These are phyloP conservation scores for Xylaria acuta DNA, from an alignment of 495 filamentous ascomycete species.

Conservation along the genomic window DNA sequence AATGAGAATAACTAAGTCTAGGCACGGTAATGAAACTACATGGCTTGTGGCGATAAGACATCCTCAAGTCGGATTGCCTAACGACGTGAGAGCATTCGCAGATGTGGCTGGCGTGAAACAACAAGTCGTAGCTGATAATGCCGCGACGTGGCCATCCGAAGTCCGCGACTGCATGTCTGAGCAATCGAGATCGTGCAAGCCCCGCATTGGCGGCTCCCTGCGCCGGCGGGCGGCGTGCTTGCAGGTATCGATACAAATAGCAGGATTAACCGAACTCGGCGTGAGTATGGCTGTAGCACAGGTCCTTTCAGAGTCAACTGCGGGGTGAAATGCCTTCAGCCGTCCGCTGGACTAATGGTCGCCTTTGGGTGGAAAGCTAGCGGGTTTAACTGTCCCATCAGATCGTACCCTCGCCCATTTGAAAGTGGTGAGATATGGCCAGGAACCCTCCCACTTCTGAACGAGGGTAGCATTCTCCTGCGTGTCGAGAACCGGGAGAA, in stretches of 20 bases:
- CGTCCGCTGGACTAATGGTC: conserved; percentile 51
- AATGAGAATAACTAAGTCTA: conserved; percentile 19
- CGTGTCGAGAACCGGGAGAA: conserved; percentile 56
- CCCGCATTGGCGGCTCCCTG: conserved; percentile 25
- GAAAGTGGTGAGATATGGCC: conserved; percentile 60
- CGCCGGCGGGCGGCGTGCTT: conserved; percentile 20
- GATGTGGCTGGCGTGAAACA: conserved; percentile 21
- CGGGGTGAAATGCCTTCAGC: conserved; percentile 29
- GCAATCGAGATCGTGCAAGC: conserved; percentile 19
- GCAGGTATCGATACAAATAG: conserved; percentile 15
- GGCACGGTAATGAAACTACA: conserved; percentile 21
- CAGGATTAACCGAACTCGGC: conserved; percentile 28
- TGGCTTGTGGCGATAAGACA: conserved; percentile 17
- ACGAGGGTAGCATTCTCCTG: conserved; percentile 53
- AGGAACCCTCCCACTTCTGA: conserved; percentile 58
- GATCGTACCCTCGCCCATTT: conserved; percentile 66
- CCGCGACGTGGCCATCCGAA: conserved; percentile 20
- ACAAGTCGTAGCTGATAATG: conserved; percentile 9
- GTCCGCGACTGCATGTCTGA: conserved; percentile 22
- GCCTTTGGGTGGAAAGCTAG: conserved; percentile 74
- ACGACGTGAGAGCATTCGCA: conserved; percentile 10
- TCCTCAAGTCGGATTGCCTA: conserved; percentile 15
- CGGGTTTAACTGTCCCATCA: conserved; percentile 59
- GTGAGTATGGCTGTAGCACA: conserved; percentile 21
- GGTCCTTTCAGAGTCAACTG: conserved; percentile 40